A percentile compares a stretch with the other conserved stretches of the same genome.
Conservation (phyloP, 441 rosid genomes). For the Aleurites moluccanus region DNA sequence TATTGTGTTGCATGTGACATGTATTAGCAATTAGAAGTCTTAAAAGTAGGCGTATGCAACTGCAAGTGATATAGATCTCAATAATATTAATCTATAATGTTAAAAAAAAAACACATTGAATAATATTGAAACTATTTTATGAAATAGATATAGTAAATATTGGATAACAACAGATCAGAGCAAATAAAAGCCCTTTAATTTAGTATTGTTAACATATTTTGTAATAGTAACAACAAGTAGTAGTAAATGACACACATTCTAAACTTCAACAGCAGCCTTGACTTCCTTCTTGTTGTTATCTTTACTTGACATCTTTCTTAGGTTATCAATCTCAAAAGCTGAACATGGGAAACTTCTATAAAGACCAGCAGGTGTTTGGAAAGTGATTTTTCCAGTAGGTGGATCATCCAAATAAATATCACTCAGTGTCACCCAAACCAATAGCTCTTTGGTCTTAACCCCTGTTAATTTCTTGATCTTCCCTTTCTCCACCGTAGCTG, state of each 20-base stretch:
- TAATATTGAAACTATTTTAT: not conserved
- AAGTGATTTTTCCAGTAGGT: constrained; percentile 49
- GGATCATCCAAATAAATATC: constrained; percentile 68
- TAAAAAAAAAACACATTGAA: not conserved
- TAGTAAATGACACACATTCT: constrained; percentile 25
- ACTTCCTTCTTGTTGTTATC: constrained; percentile 17
- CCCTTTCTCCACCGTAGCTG: constrained; percentile 53
- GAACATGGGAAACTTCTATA: constrained; percentile 52
- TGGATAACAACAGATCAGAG: too few relatives aligned
- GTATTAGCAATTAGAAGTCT: not conserved
- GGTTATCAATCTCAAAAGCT: constrained; percentile 44
- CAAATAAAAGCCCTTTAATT: too few relatives aligned
- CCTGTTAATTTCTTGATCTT: constrained; percentile 94
- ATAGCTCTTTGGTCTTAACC: constrained; percentile 86
- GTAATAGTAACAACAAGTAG: too few relatives aligned
- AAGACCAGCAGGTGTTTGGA: constrained; percentile 60
- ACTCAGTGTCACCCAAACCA: constrained; percentile 66
- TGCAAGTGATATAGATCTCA: not conserved
- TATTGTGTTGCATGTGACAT: not conserved
- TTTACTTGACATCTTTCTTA: constrained; percentile 24
- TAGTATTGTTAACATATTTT: too few relatives aligned
- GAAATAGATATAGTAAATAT: not conserved
- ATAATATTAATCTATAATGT: too few relatives aligned
- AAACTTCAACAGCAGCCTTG: constrained; percentile 36
- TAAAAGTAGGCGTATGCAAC: not conserved